Base-by-base conservation (phyloP, 2,329 filamentous ascomycete species). In the Chrysoporthe cubensis region DNA sequence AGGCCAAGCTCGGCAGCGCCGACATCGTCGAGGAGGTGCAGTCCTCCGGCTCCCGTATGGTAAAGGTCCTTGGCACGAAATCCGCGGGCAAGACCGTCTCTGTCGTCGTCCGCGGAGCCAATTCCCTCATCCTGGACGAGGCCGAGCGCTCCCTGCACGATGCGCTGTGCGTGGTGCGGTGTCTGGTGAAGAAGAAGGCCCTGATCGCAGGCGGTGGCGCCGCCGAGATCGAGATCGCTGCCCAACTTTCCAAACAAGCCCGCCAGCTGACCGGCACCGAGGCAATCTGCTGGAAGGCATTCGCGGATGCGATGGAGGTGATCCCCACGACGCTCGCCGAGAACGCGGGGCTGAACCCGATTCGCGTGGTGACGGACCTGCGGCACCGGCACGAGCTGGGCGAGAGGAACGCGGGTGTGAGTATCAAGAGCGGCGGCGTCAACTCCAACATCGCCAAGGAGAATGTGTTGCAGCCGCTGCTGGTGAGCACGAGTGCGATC, bases 171-270 rank as follows among this genome's bases (percentile, higher is more conserved):
- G 96, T 98, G 62, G 94, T 99, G 74, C 91, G 96, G 74, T 99
- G 96, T 78, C 83, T 99, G 70, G 96, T 99, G 74, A 99, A 99
- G 89, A 99, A 98, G 89, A 97, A 96, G 83, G 96, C 96, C n/a
- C 88, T 99, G 67, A 97, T 99, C 75, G 95, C 96, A 16, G 96
- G 96, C 80, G 96, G 96, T 76, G 96, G 96, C 78, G 96, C 96
- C 1, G 93, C 96, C 37, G 96, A 99, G 81, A 96, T 98, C 75
- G 94, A 98, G 81, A 95, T 99, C 74, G 93, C 96, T 32, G 91
- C 96, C 65, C 88, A 93, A 76, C 87, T 99, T 44, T 89, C 91
- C 67, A 91, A 92, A 80, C 91, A 92, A 76, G 89, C 95, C 9
- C 91, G 94, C 73, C 89, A 90, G 74, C 85, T 97, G 69, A 90